Evolutionary conservation across 2,329 filamentous ascomycete genomes (phyloP).

Genomic region (Macrophomina tecta): DNA sequence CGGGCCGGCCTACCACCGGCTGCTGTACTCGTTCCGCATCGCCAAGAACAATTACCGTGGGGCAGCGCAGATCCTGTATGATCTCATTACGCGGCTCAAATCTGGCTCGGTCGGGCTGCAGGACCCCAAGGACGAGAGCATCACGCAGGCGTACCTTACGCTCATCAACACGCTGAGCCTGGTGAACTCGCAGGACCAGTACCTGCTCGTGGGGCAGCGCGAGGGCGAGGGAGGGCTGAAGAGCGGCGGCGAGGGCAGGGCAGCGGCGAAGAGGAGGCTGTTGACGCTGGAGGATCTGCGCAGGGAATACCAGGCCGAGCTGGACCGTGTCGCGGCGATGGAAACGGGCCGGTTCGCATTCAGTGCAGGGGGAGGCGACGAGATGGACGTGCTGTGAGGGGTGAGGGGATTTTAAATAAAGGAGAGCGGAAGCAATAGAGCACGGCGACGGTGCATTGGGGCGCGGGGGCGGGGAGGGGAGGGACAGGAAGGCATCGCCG

Average conservation of each 20-base stretch:
- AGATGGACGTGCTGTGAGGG: conserved; percentile 27
- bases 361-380: conserved; percentile 41
- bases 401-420: conserved; percentile 12
- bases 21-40: conserved; percentile 90
- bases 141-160: conserved; percentile 80
- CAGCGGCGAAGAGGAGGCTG: conserved; percentile 69
- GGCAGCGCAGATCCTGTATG: conserved; percentile 64
- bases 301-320: conserved; percentile 85
- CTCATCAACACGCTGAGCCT: conserved; percentile 93
- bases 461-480: background rate
- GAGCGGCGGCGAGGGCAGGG: conserved; percentile 43
- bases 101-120: conserved; percentile 46
- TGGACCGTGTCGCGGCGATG: conserved; percentile 87
- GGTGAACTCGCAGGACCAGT: conserved; percentile 80
- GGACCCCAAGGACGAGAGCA: conserved; percentile 58
- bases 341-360: conserved; percentile 90
- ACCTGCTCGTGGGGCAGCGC: conserved; percentile 64
- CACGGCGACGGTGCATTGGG: conserved; percentile 8
- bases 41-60: conserved; percentile 86
- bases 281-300: conserved; percentile 85
- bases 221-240: conserved; percentile 18
- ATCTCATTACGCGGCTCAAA: conserved; percentile 60
- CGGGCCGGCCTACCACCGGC: conserved; percentile 77
- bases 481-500: background rate
- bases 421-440: conserved; percentile 11